Percentiles rank a stretch among this genome's conserved stretches.
These are phyloP conservation scores for Biscutella laevigata DNA, from an alignment of 441 rosid genomes.

Conservation along the genomic window DNA sequence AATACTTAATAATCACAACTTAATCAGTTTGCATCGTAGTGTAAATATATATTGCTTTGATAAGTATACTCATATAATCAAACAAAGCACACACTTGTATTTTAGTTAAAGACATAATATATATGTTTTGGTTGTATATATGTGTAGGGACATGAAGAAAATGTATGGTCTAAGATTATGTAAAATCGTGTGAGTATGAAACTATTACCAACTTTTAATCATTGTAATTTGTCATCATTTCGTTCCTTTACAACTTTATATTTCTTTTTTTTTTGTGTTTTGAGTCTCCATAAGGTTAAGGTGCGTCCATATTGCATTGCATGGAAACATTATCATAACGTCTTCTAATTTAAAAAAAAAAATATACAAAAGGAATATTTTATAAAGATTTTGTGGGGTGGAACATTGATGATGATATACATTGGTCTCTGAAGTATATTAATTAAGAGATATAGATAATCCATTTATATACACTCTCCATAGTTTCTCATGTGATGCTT, in stretches of 20 bases:
- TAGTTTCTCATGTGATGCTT: neutral
- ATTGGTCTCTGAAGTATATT: constrained; percentile 8
- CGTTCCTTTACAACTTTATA: constrained; percentile 27
- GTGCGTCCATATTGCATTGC: constrained; percentile 34
- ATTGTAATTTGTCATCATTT: constrained; percentile 30
- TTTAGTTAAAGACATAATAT: neutral
- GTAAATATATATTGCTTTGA: too few species aligned
- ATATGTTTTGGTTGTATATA: neutral
- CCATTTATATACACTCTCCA: neutral
- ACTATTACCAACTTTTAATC: constrained; percentile 24
- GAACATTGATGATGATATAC: constrained; percentile 25
- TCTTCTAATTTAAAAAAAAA: neutral
- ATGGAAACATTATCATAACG: constrained; percentile 32
- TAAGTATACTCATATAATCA: too few species aligned
- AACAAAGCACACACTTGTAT: too few species aligned
- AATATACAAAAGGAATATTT: neutral
- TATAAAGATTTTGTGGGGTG: constrained; percentile 30
- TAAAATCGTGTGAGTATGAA: constrained; percentile 18
- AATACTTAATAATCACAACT: too few species aligned
- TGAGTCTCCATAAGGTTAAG: constrained; percentile 31
- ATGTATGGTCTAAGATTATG: constrained; percentile 2
- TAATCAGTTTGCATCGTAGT: too few species aligned
- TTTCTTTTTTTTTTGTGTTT: constrained; percentile 29
- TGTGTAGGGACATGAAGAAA: constrained; percentile 18
- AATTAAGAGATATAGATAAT: constrained; percentile 14